Conservation (phyloP, 1,139 yeast genomes). For the Saccharomyces pastorianus region DNA sequence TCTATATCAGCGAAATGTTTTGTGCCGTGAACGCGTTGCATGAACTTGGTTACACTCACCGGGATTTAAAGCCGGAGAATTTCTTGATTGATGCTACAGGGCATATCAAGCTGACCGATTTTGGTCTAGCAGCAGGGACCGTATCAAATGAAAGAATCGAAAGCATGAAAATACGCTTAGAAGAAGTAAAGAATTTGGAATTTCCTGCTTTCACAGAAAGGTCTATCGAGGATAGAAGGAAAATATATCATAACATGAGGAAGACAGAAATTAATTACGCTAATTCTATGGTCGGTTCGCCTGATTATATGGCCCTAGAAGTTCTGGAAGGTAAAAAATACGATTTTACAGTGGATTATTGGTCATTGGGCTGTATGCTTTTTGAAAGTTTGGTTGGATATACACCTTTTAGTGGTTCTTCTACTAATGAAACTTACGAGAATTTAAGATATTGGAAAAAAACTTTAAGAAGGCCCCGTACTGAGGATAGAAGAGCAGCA, state of each 20-base stretch:
- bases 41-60: conserved; percentile 89
- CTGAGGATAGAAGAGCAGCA: conserved; percentile 83
- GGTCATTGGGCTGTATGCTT: conserved; percentile 95
- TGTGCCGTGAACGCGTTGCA: conserved; percentile 89
- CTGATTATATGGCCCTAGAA: conserved; percentile 98
- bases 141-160: conserved; percentile 91
- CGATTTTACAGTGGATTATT: conserved; percentile 94
- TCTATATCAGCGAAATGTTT: conserved; percentile 94
- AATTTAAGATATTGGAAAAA: conserved; percentile 91
- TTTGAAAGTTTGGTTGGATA: conserved; percentile 90
- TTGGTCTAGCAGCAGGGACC: conserved; percentile 95
- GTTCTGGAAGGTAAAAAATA: conserved; percentile 90
- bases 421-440: conserved; percentile 90
- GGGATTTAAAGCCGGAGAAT: conserved; percentile 96
- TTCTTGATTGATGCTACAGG: conserved; percentile 90
- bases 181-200: conserved; percentile 64
- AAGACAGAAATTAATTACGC: conserved; percentile 67
- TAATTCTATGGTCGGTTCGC: conserved; percentile 93
- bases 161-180: conserved; percentile 79
- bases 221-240: conserved; percentile 78
- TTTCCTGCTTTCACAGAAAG: conserved; percentile 57
- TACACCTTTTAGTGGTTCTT: conserved; percentile 93
- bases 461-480: conserved; percentile 80
- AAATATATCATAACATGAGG: conserved; percentile 69
- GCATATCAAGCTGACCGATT: conserved; percentile 93